Evolutionary conservation across 2,329 filamentous ascomycete species (phyloP), one percentile per base, ranked within the genome.

Genomic region (Westerdykella aurantiaca): DNA sequence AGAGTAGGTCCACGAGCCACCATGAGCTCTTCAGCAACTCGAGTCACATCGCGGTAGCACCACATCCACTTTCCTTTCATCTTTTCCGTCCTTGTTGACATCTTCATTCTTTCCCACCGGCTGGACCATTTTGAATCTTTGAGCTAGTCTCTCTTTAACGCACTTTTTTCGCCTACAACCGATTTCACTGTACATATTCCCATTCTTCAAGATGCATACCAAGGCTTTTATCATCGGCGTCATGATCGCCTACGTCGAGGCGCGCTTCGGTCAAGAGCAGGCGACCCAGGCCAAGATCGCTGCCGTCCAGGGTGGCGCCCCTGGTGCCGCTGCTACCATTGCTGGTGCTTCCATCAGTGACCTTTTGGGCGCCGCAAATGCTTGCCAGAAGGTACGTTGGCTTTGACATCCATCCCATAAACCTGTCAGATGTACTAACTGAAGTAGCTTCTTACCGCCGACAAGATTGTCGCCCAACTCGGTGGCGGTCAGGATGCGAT

Each of bases 181-280:
- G 48, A 33, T 51, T 53, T 50, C 18, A 23, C 38, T 55, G 43
- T 56, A 46, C 37, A 49, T 50, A 45, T 49, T 50, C 49, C 45
- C 45, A 17, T 41, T 31, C 44, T 33, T 41, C 44, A 54, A 37
- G 12, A 68, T 68, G 64, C 45, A 65, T 38, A 63, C 63, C 50
- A 65, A 65, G 47, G 34, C 50, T 42, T 35, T 63, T 34, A 47
- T 66, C 46, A 45, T 68, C 38, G 44, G 62, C 46, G 53, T 54
- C 9, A 43, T 59, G 14, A 55, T 66, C 41, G 63, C 63, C 51
- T 63, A 67, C 41, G 64, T 59, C 38, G 58, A 67, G 45, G 65
- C 65, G 35, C 65, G 82, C 52, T 85, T 85, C 63, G 77, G 76
- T 37, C 80, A 83, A 66, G 82, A 85, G 64, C 77, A 82, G 55